Evolutionary conservation across 768 basidiomycete species (phyloP).

Genomic region (Cystofilobasidium capitatum): DNA sequence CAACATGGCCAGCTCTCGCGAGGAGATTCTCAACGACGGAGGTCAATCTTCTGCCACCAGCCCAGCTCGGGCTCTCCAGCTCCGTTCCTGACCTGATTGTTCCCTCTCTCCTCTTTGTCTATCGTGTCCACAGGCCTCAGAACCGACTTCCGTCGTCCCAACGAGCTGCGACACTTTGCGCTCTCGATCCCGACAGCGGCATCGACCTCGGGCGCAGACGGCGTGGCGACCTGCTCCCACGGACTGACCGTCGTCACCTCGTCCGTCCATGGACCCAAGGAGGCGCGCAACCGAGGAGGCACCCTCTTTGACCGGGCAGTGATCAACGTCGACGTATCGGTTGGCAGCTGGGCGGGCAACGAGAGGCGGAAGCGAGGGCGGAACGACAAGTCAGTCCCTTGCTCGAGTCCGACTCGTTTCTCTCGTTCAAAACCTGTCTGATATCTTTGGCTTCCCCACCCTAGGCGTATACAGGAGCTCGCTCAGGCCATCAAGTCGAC

Average conservation of each 20-base stretch:
- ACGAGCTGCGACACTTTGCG: slow-evolving; percentile 71
- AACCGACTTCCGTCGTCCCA: slow-evolving; percentile 84
- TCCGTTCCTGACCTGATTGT: slow-evolving; percentile 27
- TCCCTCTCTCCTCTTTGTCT: slow-evolving; percentile 21
- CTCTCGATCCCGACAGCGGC: slow-evolving; percentile 54
- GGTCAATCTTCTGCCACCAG: slow-evolving; percentile 37
- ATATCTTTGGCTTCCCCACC: slow-evolving; percentile 1
- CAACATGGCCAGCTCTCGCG: slow-evolving; percentile 39
- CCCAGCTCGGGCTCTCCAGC: neutral
- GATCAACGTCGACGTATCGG: slow-evolving; percentile 77
- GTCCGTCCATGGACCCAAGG: slow-evolving; percentile 84
- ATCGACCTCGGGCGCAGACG: slow-evolving; percentile 55
- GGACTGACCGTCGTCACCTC: slow-evolving; percentile 83
- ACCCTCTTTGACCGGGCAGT: slow-evolving; percentile 78
- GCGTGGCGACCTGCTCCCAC: slow-evolving; percentile 71
- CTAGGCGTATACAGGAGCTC: slow-evolving; percentile 76
- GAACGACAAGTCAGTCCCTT: slow-evolving; percentile 69
- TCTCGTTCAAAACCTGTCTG: slow-evolving; percentile 12
- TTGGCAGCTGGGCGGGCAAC: slow-evolving; percentile 71
- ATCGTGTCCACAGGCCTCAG: slow-evolving; percentile 48
- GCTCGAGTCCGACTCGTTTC: slow-evolving; percentile 13
- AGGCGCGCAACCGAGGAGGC: slow-evolving; percentile 62
- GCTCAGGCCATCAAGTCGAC: slow-evolving; percentile 81
- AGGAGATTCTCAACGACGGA: slow-evolving; percentile 74
- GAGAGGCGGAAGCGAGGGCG: slow-evolving; percentile 65